Evolutionary conservation across 257 asterid species (phyloP).

Genomic region (Nemophila menziesii): DNA sequence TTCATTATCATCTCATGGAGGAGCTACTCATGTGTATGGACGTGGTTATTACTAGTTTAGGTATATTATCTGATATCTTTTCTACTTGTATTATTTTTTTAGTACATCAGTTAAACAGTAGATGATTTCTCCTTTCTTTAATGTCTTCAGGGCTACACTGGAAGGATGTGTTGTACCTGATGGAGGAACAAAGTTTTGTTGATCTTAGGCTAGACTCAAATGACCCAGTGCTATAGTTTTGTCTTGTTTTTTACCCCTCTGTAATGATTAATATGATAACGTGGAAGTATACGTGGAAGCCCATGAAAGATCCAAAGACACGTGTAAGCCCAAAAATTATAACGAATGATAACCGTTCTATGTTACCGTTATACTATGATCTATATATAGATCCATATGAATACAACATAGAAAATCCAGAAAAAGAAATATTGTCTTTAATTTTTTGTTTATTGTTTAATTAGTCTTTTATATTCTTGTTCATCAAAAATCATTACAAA

Average conservation of each 20-base stretch:
- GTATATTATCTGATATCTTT: slow-evolving; percentile 14
- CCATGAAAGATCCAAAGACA: too few relatives aligned
- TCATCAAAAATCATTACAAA: too few relatives aligned
- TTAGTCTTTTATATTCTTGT: too few relatives aligned
- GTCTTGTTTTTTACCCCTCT: slow-evolving; percentile 3
- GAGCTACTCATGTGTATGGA: slow-evolving; percentile 27
- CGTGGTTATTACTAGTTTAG: slow-evolving; percentile 35
- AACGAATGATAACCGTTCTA: too few relatives aligned
- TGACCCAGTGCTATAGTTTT: slow-evolving; percentile 8
- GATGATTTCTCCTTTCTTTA: slow-evolving; percentile 8
- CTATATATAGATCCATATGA: too few relatives aligned
- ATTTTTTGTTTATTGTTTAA: too few relatives aligned
- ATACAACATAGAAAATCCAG: too few relatives aligned
- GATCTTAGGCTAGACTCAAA: slow-evolving; percentile 9
- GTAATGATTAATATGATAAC: too few relatives aligned
- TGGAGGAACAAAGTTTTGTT: slow-evolving; percentile 7
- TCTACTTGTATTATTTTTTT: slow-evolving; percentile 1
- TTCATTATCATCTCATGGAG: slow-evolving; percentile 28
- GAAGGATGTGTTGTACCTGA: neutral
- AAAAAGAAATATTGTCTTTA: too few relatives aligned
- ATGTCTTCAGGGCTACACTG: slow-evolving; percentile 12
- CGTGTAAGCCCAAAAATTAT: too few relatives aligned
- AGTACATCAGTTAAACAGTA: slow-evolving; percentile 5
- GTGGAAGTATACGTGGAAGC: too few relatives aligned
- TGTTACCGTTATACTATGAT: too few relatives aligned